Percentiles rank a stretch among this genome's conserved stretches.
phyloP scores from a whole-genome alignment of 441 rosid genomes.

The Rhodomyrtus psidioides region DNA sequence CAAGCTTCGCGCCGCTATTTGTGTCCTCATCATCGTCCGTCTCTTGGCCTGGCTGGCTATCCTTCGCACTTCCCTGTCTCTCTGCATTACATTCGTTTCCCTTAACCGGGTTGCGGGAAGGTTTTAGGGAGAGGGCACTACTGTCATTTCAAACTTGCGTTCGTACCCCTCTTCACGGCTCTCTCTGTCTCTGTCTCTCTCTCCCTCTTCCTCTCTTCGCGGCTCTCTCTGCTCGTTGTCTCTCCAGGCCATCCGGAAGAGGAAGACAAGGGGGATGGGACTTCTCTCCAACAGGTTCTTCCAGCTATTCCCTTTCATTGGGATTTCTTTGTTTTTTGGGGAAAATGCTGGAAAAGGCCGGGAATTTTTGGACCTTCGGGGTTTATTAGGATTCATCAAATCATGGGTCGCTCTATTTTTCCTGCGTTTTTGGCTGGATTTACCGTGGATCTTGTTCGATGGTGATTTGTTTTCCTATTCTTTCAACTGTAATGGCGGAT shows the following conservation, averaged over 20 bases:
- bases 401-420: neutral
- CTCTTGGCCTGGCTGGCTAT: too few relatives aligned
- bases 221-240: neutral
- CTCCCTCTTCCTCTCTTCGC: neutral
- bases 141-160: neutral
- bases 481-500: neutral
- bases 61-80: neutral
- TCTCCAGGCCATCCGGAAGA: neutral
- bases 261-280: slow-evolving; percentile 35
- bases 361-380: neutral
- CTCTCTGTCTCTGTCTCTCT: neutral
- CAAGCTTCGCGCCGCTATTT: neutral
- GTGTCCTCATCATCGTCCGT: neutral
- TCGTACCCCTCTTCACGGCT: neutral
- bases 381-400: neutral
- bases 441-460: neutral
- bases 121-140: neutral
- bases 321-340: neutral
- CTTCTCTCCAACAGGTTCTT: slow-evolving; percentile 74
- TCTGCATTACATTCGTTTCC: neutral
- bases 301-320: neutral
- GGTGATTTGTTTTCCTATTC: neutral
- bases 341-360: neutral
- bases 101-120: neutral
- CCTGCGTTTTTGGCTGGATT: neutral